Evolutionary conservation across 768 basidiomycete species (phyloP), one percentile per base, ranked within the genome.

Genomic region (Amanita rubescens): DNA sequence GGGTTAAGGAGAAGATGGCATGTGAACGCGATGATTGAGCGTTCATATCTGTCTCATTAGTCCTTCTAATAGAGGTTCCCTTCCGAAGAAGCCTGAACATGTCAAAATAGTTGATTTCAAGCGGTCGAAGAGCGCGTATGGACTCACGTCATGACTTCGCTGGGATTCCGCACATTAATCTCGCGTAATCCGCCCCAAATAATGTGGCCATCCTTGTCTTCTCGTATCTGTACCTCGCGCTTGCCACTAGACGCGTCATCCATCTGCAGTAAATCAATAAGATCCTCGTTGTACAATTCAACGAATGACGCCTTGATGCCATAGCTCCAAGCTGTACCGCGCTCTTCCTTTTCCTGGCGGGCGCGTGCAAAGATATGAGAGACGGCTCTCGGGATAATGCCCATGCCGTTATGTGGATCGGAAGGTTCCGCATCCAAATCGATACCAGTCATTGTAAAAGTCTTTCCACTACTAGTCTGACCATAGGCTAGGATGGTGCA

Each of bases 21-120:
- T 99, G 96, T 25, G 93, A 96, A 54, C 96, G 87, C 37, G 95
- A 97, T 1, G 90, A 94, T 67, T 96, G 93, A 22, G 95, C 92
- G 67, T 99, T 99, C 95, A 98, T 97, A 64, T 93, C 91, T 30
- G 96, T 99, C 68, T 94, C 91, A 58, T 95, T 94, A 9, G 96
- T 98, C 52, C 94, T 84, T 27, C 96, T 80, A 39, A 95, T 87
- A 14, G 90, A 80, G 7, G 93, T 87, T 17, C 96, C 96, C 59
- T 90, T 84, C 57, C 87, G 85, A 53, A 99, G 82, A 51, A 94
- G 80, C 64, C 90, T 93, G 62, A 49, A 55, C 34, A 57, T 59
- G 59, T 60, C 56, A 64, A 37, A 37, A 30, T 32, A 46, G 32
- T 52, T 57, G 48, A 59, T 39, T 38, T 51, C 20, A 47, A 35